Conservation (phyloP, 1,284 basidiomycete species). For the Sanguinoderma infundibulare region DNA sequence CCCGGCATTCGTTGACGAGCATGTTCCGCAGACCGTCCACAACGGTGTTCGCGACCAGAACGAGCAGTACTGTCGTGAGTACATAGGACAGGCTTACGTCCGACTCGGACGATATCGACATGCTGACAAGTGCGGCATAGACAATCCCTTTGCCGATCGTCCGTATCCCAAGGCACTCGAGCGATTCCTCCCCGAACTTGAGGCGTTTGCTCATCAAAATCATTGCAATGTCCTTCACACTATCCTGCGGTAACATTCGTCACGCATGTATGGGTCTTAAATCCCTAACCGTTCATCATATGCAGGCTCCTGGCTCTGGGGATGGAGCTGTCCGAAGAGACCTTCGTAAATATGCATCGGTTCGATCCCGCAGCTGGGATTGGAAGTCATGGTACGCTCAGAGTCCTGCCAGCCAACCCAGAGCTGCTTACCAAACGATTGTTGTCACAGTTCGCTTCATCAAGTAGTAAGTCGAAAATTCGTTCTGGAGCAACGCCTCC, state of each 20-base stretch:
- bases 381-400: slow-evolving; percentile 37
- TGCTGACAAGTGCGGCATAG: slow-evolving; percentile 38
- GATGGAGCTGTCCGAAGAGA: slow-evolving; percentile 37
- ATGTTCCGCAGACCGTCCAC: slow-evolving; percentile 41
- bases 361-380: slow-evolving; percentile 33
- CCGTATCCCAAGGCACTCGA: slow-evolving; percentile 37
- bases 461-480: slow-evolving; percentile 36
- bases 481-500: neutral
- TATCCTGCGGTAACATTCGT: slow-evolving; percentile 21
- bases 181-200: slow-evolving; percentile 46
- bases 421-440: too few species aligned
- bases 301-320: slow-evolving; percentile 32
- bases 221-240: slow-evolving; percentile 33
- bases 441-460: slow-evolving; percentile 36
- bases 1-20: too few species aligned
- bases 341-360: slow-evolving; percentile 42
- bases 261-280: slow-evolving; percentile 10
- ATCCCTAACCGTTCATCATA: too few species aligned
- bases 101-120: neutral
- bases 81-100: slow-evolving; percentile 18
- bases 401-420: too few species aligned
- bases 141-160: too few species aligned
- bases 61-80: slow-evolving; percentile 64
- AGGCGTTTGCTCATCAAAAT: slow-evolving; percentile 35
- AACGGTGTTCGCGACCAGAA: slow-evolving; percentile 61